Evolutionary conservation across 495 filamentous ascomycete species (phyloP), one percentile per base, ranked within the genome.

Genomic region (Tetracladium marchalianum): DNA sequence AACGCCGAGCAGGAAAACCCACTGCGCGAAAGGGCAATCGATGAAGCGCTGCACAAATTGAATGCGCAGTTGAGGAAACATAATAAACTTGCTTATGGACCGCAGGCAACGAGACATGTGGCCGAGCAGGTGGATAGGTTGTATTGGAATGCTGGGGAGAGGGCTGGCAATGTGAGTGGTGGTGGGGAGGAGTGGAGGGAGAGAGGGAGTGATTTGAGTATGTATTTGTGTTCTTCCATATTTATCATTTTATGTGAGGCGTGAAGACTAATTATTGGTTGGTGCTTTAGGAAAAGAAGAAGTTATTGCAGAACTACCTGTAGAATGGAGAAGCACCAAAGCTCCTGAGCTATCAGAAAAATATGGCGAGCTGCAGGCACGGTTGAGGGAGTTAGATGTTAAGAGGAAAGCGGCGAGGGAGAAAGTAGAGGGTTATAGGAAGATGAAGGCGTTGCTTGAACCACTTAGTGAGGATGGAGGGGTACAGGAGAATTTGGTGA

Each of bases 41-140:
- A 70, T 46, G 66, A 71, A 38, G 66, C 58, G 12, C 52, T 73
- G 17, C 57, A 61, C 45, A 64, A 63, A 72, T 77, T 88, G 9
- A 89, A 90, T 59, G 66, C 74, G 36, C 64, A 67, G 17, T 66
- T 87, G 33, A 76, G 75, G 44, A 80, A 84, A 49, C 87, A 93
- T 61, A 73, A 75, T 49, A 80, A 77, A 27, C 68, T 80, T 31
- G 80, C 78, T 12, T 90, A 90, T 64, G 76, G 80, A 11, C 76
- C 81, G 0, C 84, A 90, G 53, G 78, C 84, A 0, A 77, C 80
- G 46, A 76, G 85, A 32, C 83, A 89, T 65, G 75, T 93, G 35
- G 87, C 85, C 17, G 82, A 88, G 62, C 86, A 93, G 68, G 80
- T 93, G 36, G 79, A 89, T 54, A 66, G 64, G 42, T 62, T 90